Evolutionary conservation across 441 rosid species (phyloP), one percentile per base, ranked within the genome.

Genomic region (Jatropha multifida): DNA sequence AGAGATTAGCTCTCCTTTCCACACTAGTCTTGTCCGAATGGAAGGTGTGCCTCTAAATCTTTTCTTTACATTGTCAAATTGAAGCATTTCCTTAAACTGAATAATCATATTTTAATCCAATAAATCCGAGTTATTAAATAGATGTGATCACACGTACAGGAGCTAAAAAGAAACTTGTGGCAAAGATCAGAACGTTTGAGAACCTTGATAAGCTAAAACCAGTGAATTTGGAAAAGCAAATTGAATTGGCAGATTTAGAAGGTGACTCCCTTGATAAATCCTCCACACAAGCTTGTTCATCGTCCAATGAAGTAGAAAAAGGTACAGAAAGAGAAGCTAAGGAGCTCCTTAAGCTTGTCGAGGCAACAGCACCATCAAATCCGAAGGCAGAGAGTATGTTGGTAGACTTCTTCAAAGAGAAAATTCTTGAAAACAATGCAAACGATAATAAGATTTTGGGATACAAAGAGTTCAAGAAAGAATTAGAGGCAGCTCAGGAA

Each of bases 381-480:
- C 59, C 72, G 38, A 74, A 48, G 54, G 80, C 59, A 10, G 89
- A 85, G 9, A 55, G 42, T 49, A 73, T 89, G 4, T 68, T 88
- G 44, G 12, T 74, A 23, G 86, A 89, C 65, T 85, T 89, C 72
- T 82, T 84, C 79, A 73, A 52, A n/a, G 90, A 89, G 78, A 82
- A 56, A 74, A 49, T 77, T 7, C 64, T 20, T 32, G 75, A 79
- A 72, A 71, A 68, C 8, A 42, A 76, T 20, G 40, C 37, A 8
- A 48, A 52, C 9, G 44, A 7, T 48, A 74, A 15, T 15, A 23
- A 11, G 2, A 27, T 17, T 3, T 15, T 12, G 51, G 77, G 41
- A 10, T 5, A n/a, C 4, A 13, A 52, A 42, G 65, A 44, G 12
- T 11, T 70, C 1, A 83, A 62, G 73, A 20, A 58, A 23, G 72